Base-by-base conservation (phyloP, 495 filamentous ascomycete species). In the Zalerion maritima region DNA sequence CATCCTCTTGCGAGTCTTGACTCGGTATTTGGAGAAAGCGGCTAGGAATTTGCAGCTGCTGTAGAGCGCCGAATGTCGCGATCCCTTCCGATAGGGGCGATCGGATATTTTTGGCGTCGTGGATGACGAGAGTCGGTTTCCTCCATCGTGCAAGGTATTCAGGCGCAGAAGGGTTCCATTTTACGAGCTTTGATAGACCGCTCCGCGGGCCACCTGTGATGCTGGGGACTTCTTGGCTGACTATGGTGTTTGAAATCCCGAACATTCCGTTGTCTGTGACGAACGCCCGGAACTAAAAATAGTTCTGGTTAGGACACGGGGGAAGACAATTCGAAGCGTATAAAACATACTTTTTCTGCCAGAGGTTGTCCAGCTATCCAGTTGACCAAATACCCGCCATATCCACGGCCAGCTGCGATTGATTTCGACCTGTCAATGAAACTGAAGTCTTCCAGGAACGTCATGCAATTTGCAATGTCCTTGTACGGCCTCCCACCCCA, bases 361-460 rank as follows among this genome's bases (percentile, higher is more conserved):
- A 52, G 35, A 8, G 39, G 28, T 10, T 51, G 39, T 0, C 43
- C 45, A 17, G 45, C 37, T 12, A 49, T 32, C 45, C 46, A 47
- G 28, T 43, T 46, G 6, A 45, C 27, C 43, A 54, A 30, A 22
- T 51, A 50, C 17, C 43, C 44, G 16, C 43, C 43, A 28, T 40
- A 44, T 7, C 43, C 40, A 9, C 10, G 22, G 2, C 47, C 47
- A 5, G 36, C 37, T 4, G 43, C 34, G 8, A 45, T 28, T 6
- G 41, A 45, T 21, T 44, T 45, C 21, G 40, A 26, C 14, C 34
- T 40, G 28, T 51, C 50, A 26, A 54, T 26, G 13, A 37, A 39
- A 6, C 47, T 39, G 8, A 44, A 17, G 1, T 28, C 17, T 19
- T 41, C 21, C 1, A 51, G 37, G 18, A 41, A 35, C 3, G 49